phyloP scores from a whole-genome alignment of 2,329 filamentous ascomycete genomes.

The Aschersonia sp. region DNA sequence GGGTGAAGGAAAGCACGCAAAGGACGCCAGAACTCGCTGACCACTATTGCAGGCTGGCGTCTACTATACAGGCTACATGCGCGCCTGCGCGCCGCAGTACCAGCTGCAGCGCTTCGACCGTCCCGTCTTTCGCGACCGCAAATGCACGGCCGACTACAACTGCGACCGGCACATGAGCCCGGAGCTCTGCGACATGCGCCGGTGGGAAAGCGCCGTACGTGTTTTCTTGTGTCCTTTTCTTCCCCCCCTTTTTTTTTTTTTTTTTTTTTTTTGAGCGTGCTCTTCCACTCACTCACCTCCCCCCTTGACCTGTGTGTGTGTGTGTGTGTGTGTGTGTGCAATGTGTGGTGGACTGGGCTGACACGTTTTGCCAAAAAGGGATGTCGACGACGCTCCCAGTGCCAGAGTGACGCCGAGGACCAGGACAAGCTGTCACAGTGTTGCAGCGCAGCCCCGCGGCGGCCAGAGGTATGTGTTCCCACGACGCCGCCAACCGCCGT shows the following conservation, averaged over 20 bases:
- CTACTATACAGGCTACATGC: constrained; percentile 1
- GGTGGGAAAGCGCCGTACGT: neutral
- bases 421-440: neutral
- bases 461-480: neutral
- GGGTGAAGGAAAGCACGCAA: neutral
- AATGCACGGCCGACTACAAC: neutral
- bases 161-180: neutral
- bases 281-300: too few relatives aligned
- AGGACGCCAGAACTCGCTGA: too few relatives aligned
- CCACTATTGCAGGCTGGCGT: neutral
- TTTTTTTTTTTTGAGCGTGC: too few relatives aligned
- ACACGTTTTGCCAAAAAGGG: neutral
- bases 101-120: neutral
- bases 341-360: neutral
- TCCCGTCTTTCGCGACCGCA: neutral
- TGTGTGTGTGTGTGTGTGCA: too few relatives aligned
- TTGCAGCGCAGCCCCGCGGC: neutral
- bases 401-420: neutral
- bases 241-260: neutral
- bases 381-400: neutral
- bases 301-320: too few relatives aligned
- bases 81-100: neutral
- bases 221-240: neutral
- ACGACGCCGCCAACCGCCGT: neutral
- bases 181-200: neutral